Conservation (phyloP, 106 monocot species). For the Iris macrosiphon region DNA sequence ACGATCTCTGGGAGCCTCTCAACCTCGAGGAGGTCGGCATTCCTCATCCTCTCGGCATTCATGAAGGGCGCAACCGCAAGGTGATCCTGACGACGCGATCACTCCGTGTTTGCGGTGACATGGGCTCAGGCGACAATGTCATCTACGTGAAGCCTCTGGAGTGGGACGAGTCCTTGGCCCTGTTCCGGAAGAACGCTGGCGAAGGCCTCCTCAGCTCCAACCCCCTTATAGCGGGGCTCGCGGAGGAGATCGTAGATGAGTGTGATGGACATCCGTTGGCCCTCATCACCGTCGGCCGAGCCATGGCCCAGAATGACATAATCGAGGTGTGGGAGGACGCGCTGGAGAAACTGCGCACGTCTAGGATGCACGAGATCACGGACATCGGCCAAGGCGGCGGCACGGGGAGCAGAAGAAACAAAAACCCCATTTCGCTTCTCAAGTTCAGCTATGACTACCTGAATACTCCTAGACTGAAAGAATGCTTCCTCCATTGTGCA, state of each 20-base stretch:
- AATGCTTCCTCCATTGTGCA: conserved; percentile 19
- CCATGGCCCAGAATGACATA: too few relatives aligned
- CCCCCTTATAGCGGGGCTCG: conserved; percentile 2
- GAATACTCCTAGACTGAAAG: neutral
- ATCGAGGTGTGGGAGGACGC: too few relatives aligned
- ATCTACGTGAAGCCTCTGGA: conserved; percentile 20
- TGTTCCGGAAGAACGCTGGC: conserved; percentile 25
- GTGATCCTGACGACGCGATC: conserved; percentile 22
- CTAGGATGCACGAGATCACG: too few relatives aligned
- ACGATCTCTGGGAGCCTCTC: conserved; percentile 23
- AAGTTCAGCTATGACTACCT: conserved; percentile 24
- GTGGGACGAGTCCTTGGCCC: conserved; percentile 6
- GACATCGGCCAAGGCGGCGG: too few relatives aligned
- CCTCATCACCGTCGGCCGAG: conserved; percentile 12
- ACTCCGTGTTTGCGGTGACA: conserved; percentile 15
- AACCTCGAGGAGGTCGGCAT: conserved; percentile 21
- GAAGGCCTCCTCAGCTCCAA: neutral
- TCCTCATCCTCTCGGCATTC: neutral
- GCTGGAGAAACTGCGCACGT: too few relatives aligned
- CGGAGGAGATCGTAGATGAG: conserved; percentile 10
- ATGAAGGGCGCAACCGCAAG: conserved; percentile 5
- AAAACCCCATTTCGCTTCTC: neutral
- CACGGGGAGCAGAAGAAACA: neutral
- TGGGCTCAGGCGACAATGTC: conserved; percentile 9
- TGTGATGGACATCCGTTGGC: conserved; percentile 31